Evolutionary conservation across 768 basidiomycete genomes (phyloP), one percentile per base, ranked within the genome.

Genomic region (Chalciporus piperatus): DNA sequence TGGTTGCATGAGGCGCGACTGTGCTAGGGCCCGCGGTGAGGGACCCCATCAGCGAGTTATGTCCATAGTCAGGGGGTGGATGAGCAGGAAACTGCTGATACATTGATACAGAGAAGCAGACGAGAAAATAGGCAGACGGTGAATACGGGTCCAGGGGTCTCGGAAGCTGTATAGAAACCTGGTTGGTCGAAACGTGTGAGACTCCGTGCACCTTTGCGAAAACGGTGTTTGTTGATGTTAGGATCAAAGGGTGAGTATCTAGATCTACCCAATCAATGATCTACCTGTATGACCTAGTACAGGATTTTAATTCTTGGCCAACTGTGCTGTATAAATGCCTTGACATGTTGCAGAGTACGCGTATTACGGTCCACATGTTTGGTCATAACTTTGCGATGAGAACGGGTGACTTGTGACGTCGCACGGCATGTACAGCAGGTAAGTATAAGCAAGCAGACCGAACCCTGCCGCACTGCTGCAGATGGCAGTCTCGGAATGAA

Each of bases 71-170:
- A 52, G 63, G 61, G 59, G 66, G 61, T 52, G 54, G 61, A 56
- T 66, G 51, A 51, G 68, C 61, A 55, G 66, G 59, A 57, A 70
- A 70, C 62, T 68, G 66, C 57, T 67, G 66, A 64, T 68, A 67
- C 66, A 70, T 70, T 55, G 66, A 63, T 61, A 28, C 58, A 48
- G 52, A 25, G 56, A 55, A 48, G 47, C 54, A 37, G 58, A 43
- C 35, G 32, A 47, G 51, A 65, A 66, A 67, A 64, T 65, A 56
- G 30, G 28, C 54, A 52, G 59, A 22, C 41, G 41, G 45, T 35
- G 54, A 58, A 56, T 55, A 66, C 55, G 25, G 54, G 66, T 56
- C 64, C 66, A 60, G 68, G 66, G 66, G 68, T 69, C 66, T 51
- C 47, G 9, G 35, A 10, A 19, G 19, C 47, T 6, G 48, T 27